Percentiles rank a stretch among this genome's conserved stretches.
Conservation (phyloP, 2,329 filamentous ascomycete genomes). For the Botryotinia globosa region DNA sequence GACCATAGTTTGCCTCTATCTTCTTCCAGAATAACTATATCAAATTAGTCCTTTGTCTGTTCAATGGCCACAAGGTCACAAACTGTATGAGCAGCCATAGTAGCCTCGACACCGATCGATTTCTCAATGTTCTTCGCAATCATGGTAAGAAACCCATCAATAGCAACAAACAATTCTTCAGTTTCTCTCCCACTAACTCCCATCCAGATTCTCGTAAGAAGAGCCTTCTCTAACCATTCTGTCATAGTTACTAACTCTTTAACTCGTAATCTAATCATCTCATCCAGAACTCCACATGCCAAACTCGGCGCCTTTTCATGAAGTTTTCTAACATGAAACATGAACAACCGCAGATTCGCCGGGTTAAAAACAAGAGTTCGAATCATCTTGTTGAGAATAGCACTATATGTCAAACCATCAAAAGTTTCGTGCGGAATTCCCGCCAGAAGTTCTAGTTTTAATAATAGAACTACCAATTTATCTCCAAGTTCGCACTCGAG, state of each 20-base stretch:
- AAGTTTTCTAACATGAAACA: slow-evolving; percentile 66
- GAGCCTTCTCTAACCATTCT: slow-evolving; percentile 65
- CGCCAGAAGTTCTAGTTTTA: slow-evolving; percentile 66
- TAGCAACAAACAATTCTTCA: slow-evolving; percentile 39
- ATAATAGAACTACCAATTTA: slow-evolving; percentile 61
- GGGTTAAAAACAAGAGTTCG: slow-evolving; percentile 58
- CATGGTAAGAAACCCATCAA: slow-evolving; percentile 46
- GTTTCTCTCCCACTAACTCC: slow-evolving; percentile 47
- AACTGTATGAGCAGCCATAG: slow-evolving; percentile 66
- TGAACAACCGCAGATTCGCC: slow-evolving; percentile 60
- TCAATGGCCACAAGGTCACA: slow-evolving; percentile 30
- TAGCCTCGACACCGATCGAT: slow-evolving; percentile 56
- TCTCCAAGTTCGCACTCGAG: slow-evolving; percentile 63
- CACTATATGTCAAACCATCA: slow-evolving; percentile 48
- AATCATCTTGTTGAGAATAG: slow-evolving; percentile 61
- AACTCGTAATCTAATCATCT: slow-evolving; percentile 60
- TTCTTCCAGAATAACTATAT: slow-evolving; percentile 76
- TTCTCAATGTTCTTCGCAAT: slow-evolving; percentile 47
- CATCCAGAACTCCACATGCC: slow-evolving; percentile 55
- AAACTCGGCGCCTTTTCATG: slow-evolving; percentile 51
- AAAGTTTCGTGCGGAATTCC: slow-evolving; percentile 47
- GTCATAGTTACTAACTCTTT: slow-evolving; percentile 45
- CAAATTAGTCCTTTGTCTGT: slow-evolving; percentile 20
- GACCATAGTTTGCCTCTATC: slow-evolving; percentile 57
- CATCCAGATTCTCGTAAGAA: slow-evolving; percentile 69